Evolutionary conservation across 164 flowering plant species (phyloP).

Genomic region (Vitis riparia): DNA sequence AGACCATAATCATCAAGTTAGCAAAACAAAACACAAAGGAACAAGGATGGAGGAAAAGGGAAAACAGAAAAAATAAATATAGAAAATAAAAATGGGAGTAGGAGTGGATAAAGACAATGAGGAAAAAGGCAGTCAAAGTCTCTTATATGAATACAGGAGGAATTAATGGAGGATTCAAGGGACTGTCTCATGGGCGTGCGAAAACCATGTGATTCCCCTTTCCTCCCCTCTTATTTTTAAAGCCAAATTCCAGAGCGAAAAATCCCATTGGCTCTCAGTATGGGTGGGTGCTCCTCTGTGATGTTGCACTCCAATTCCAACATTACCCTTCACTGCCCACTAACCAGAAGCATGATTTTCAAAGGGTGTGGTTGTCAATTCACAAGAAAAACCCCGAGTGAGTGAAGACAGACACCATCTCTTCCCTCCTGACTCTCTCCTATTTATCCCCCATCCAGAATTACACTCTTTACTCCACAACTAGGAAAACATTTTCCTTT

Average conservation of each 20-base stretch:
- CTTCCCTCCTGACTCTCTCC: constrained; percentile 26
- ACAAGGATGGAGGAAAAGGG: too few relatives aligned
- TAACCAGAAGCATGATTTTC: background rate
- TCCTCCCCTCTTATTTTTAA: background rate
- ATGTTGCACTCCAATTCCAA: too few relatives aligned
- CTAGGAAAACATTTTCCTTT: constrained; percentile 10
- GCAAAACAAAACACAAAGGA: constrained; percentile 6
- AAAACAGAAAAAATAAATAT: background rate
- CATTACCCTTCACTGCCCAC: too few relatives aligned
- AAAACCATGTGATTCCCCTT: constrained; percentile 29
- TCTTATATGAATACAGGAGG: constrained; percentile 31
- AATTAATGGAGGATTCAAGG: constrained; percentile 49
- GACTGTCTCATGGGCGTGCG: constrained; percentile 34
- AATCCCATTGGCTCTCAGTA: too few relatives aligned
- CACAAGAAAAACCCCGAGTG: background rate
- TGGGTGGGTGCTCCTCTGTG: too few relatives aligned
- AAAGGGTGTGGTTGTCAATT: background rate
- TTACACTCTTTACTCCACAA: constrained; percentile 14
- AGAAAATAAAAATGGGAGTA: background rate
- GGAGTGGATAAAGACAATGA: background rate
- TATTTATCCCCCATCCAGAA: constrained; percentile 32
- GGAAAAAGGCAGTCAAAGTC: constrained; percentile 27
- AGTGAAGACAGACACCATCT: constrained; percentile 11
- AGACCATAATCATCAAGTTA: background rate
- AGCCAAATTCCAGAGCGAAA: too few relatives aligned